phyloP scores from a whole-genome alignment of 2,329 filamentous ascomycete genomes.

The Aspergillus carbonarius region DNA sequence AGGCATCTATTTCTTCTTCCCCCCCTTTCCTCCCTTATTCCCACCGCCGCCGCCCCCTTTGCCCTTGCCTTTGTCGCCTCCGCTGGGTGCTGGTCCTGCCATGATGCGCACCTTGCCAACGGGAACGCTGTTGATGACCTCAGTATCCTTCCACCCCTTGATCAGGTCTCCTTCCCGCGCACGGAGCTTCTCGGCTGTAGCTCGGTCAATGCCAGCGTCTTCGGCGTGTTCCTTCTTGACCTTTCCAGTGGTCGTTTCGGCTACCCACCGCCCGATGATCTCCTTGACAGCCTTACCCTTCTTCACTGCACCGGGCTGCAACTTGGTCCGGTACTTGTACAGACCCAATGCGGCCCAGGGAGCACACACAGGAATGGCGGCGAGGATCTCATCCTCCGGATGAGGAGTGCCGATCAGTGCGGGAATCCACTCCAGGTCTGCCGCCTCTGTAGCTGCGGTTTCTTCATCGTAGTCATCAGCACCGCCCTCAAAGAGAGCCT shows the following conservation, averaged over 20 bases:
- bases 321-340: slow-evolving; percentile 91
- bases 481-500: slow-evolving; percentile 70
- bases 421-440: slow-evolving; percentile 61
- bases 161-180: slow-evolving; percentile 83
- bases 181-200: slow-evolving; percentile 75
- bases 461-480: slow-evolving; percentile 61
- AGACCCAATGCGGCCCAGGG: slow-evolving; percentile 62
- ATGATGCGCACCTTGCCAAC: slow-evolving; percentile 79
- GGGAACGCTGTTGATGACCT: slow-evolving; percentile 76
- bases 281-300: slow-evolving; percentile 94
- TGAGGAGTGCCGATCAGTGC: slow-evolving; percentile 71
- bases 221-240: slow-evolving; percentile 57
- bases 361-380: slow-evolving; percentile 62
- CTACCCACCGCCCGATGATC: slow-evolving; percentile 77
- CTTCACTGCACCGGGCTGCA: slow-evolving; percentile 86
- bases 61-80: slow-evolving; percentile 41
- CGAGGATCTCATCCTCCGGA: slow-evolving; percentile 71
- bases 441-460: slow-evolving; percentile 44
- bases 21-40: slow-evolving; percentile 34
- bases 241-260: slow-evolving; percentile 54
- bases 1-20: slow-evolving; percentile 40
- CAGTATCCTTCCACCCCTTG: slow-evolving; percentile 74
- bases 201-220: slow-evolving; percentile 49
- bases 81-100: slow-evolving; percentile 60
- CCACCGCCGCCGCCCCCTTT: slow-evolving; percentile 36